Conservation (phyloP, 495 filamentous ascomycete genomes). For the Acidiella bohemica region DNA sequence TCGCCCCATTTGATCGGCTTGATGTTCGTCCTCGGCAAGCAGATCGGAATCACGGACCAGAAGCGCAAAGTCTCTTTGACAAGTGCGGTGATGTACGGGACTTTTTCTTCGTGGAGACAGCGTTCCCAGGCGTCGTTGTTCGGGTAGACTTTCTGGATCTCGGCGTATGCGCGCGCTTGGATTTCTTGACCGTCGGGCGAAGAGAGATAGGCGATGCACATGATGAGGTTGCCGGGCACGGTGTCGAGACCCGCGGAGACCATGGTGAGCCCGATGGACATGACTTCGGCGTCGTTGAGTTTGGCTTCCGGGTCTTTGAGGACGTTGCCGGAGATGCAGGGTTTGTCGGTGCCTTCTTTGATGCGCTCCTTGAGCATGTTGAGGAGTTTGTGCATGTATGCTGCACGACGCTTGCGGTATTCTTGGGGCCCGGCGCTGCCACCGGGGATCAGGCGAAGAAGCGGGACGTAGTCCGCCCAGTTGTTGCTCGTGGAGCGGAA, state of each 20-base stretch:
- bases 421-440: conserved; percentile 39
- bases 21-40: conserved; percentile 49
- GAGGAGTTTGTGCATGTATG: conserved; percentile 45
- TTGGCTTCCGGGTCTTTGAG: conserved; percentile 44
- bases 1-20: conserved; percentile 51
- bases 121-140: conserved; percentile 50
- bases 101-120: conserved; percentile 54
- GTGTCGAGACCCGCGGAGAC: conserved; percentile 61
- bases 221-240: conserved; percentile 53
- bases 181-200: conserved; percentile 47
- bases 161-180: conserved; percentile 47
- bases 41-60: conserved; percentile 61
- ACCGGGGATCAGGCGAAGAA: conserved; percentile 45
- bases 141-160: conserved; percentile 52
- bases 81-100: conserved; percentile 55
- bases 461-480: conserved; percentile 57
- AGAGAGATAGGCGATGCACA: conserved; percentile 59
- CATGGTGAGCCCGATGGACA: conserved; percentile 64
- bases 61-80: conserved; percentile 58
- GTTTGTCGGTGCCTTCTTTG: conserved; percentile 48
- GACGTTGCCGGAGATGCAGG: conserved; percentile 57
- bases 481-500: conserved; percentile 55
- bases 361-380: conserved; percentile 48
- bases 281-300: conserved; percentile 48
- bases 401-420: conserved; percentile 41